These are phyloP conservation scores for Saccharomyces paradoxus DNA, from an alignment of 805 yeast genomes.

Conservation along the genomic window DNA sequence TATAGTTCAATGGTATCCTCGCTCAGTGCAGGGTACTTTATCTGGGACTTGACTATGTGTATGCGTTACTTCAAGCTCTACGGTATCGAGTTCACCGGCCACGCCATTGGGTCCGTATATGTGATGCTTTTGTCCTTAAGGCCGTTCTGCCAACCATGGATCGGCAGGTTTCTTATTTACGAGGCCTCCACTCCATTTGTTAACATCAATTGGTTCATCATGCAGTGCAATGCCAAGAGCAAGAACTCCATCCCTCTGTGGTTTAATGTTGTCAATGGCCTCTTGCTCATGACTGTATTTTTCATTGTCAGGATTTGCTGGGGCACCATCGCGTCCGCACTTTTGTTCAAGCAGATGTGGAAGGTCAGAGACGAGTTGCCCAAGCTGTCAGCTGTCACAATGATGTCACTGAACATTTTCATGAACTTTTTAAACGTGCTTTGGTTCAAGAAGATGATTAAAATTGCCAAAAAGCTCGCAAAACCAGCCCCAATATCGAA, in stretches of 20 bases:
- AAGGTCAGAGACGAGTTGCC: slow-evolving; percentile 40
- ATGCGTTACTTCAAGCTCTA: slow-evolving; percentile 52
- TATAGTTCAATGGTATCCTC: slow-evolving; percentile 68
- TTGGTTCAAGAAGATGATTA: slow-evolving; percentile 88
- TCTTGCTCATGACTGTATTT: slow-evolving; percentile 58
- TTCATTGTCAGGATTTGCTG: slow-evolving; percentile 73
- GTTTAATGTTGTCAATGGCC: slow-evolving; percentile 59
- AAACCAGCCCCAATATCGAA: too few species aligned
- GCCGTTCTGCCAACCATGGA: slow-evolving; percentile 75
- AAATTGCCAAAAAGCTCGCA: slow-evolving; percentile 53
- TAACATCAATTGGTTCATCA: slow-evolving; percentile 85
- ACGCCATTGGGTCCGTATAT: slow-evolving; percentile 72
- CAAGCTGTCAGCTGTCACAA: slow-evolving; percentile 37
- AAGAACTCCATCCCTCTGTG: slow-evolving; percentile 33
- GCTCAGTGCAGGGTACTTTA: slow-evolving; percentile 72
- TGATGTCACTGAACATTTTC: slow-evolving; percentile 50
- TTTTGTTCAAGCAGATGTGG: slow-evolving; percentile 43
- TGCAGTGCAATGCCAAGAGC: slow-evolving; percentile 33
- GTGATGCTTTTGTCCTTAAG: slow-evolving; percentile 57
- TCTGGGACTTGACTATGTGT: slow-evolving; percentile 83
- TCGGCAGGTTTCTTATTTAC: slow-evolving; percentile 74
- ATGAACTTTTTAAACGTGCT: slow-evolving; percentile 62
- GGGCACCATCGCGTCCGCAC: slow-evolving; percentile 70
- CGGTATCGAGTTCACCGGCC: slow-evolving; percentile 75
- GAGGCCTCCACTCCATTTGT: slow-evolving; percentile 94